Evolutionary conservation across 176 grass and related monocot genomes (phyloP), one percentile per base, ranked within the genome.

Genomic region (Areca catechu): DNA sequence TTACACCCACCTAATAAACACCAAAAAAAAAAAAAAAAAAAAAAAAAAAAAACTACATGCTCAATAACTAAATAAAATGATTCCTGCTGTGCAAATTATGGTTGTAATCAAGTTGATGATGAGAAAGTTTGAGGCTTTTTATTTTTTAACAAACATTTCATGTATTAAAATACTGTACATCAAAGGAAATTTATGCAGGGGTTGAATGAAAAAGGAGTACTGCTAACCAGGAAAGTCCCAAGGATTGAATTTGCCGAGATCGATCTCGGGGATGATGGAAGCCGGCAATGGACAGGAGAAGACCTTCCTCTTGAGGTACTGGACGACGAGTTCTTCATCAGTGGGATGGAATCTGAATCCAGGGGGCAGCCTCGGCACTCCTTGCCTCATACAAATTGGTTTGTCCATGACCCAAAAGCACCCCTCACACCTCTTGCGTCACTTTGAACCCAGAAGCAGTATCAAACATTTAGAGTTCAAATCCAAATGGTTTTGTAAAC

Each of bases 341-440:
- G 65, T 68, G 0, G 65, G 65, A 53, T 56, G 65, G 52, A 68
- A 68, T 43, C 65, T 56, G 28, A 68, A 68, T 12, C 65, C 65
- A 24, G 55, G 68, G 7, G 54, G 68, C 53, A 70, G 23, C 56
- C 43, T 59, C 17, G 60, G 56, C 43, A 15, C 55, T 19, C 43
- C 55, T 25, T 24, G 55, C 16, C 21, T 23, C 22, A 23, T 3
- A 20, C 50, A 47, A 50, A 16, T 58, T 4, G 56, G 22, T 48
- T 50, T 50, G 21, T 43, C 34, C 34, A 43, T 43, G 34, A 14
- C 34, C 28, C 4, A 43, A 43, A 43, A 10, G 34, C 7, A 43
- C 34, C 34, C 34, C 34, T 43, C 34, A 43, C 68, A 24, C 56
- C 37, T 24, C 48, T 6, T 51, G 1, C 22, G 20, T 15, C 22